Evolutionary conservation across 495 filamentous ascomycete genomes (phyloP), one percentile per base, ranked within the genome.

Genomic region (Lasiosphaeria miniovina): DNA sequence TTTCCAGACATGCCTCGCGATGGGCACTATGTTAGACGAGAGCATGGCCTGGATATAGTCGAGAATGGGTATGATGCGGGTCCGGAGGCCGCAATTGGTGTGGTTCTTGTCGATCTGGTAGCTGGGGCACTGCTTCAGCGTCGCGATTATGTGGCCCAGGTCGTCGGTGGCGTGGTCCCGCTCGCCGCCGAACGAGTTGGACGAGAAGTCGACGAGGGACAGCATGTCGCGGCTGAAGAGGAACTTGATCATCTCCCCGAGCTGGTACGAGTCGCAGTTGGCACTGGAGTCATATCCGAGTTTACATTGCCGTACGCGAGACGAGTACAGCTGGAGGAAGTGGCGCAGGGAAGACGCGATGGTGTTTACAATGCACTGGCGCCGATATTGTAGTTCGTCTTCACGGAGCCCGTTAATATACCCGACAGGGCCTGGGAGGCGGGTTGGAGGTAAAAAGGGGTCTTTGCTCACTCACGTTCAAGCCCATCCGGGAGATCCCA

Each of bases 221-320:
- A 73, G 71, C 63, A 76, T 80, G 71, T 63, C 77, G 71, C 68
- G 85, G 53, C 80, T 77, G 4, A 79, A 67, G 33, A 96, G 86
- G 70, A 95, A 96, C 43, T 89, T 88, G 60, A 90, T 73, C 79
- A 91, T 91, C 73, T 95, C 89, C 14, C 91, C 91, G 0, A 95
- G 80, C 65, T 96, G 90, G 70, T 90, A 96, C 5, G 87, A 84
- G 71, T 96, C 91, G 70, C 91, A 96, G 60, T 88, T 82, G 14
- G 80, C 75, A 43, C 84, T 88, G 40, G 86, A 86, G 58, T 87
- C 88, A 67, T 93, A 91, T 43, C 88, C 89, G 0, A 88, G 82
- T 56, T 85, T 86, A 71, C 91, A 96, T 65, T 93, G 87, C 5
- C 78, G 80, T 24, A 75, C 65, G 45, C 82, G 73, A 11, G 84